Percentiles rank a stretch among this genome's conserved stretches.
These are phyloP conservation scores for Acacia pycnantha DNA, from an alignment of 331 rosid species.

Conservation along the genomic window DNA sequence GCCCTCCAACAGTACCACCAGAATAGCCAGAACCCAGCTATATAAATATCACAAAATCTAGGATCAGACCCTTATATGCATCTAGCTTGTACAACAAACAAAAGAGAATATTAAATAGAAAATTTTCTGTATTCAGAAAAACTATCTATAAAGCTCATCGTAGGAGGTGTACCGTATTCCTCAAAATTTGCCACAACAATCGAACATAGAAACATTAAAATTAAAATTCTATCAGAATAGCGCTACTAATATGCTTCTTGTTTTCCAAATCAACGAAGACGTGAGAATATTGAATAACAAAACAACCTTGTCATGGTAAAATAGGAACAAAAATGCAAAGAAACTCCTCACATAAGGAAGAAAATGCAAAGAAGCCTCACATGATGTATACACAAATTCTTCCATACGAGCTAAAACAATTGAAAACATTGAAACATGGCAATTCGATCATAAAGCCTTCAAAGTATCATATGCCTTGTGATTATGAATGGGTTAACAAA, in stretches of 20 bases:
- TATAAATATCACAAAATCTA: constrained; percentile 22
- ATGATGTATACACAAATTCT: neutral
- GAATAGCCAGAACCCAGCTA: constrained; percentile 75
- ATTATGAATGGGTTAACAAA: neutral
- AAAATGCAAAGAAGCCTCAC: neutral
- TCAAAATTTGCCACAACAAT: neutral
- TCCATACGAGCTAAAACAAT: neutral
- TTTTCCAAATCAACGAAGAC: neutral
- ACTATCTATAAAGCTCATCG: neutral
- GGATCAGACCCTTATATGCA: constrained; percentile 5
- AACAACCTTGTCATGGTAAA: neutral
- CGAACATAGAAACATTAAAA: neutral
- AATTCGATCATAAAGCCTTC: neutral
- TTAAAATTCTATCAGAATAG: neutral
- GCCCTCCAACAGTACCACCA: constrained; percentile 76
- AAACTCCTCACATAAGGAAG: neutral
- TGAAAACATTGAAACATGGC: neutral
- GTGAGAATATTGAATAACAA: neutral
- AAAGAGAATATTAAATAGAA: neutral
- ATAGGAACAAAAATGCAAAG: too few relatives aligned
- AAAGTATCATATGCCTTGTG: neutral
- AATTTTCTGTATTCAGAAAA: neutral
- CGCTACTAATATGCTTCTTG: neutral
- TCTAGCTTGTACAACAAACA: neutral
- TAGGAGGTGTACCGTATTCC: neutral